These are phyloP conservation scores for Pezicula radicicola DNA, from an alignment of 2,329 filamentous ascomycete genomes.

Conservation along the genomic window DNA sequence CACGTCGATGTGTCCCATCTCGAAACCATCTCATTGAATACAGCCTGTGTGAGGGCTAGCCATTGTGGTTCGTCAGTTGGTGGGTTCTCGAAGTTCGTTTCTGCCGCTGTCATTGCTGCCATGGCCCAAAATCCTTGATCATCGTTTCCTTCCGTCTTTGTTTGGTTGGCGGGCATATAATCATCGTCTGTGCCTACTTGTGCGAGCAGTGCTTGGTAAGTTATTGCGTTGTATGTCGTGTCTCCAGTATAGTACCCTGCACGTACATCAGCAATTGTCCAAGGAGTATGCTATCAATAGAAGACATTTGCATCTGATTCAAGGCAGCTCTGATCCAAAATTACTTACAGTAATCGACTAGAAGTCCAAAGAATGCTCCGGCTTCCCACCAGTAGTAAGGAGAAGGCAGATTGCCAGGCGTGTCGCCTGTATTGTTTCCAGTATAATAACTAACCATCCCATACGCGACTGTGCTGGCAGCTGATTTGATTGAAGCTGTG, in stretches of 20 bases:
- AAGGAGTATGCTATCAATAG: no score
- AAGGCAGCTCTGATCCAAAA: background rate
- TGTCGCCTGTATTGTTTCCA: conserved; percentile 13
- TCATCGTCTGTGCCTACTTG: conserved; percentile 56
- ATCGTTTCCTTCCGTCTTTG: conserved; percentile 62
- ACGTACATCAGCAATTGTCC: conserved; percentile 25
- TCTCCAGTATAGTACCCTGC: conserved; percentile 61
- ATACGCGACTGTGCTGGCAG: conserved; percentile 15
- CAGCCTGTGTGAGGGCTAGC: conserved; percentile 65
- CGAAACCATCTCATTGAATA: conserved; percentile 65
- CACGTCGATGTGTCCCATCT: conserved; percentile 64
- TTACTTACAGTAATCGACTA: conserved; percentile 61
- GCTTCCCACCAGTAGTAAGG: conserved; percentile 64
- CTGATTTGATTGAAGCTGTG: conserved; percentile 20
- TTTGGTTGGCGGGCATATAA: conserved; percentile 60
- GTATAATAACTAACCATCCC: conserved; percentile 14
- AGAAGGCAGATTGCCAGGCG: conserved; percentile 9
- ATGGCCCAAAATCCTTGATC: conserved; percentile 72
- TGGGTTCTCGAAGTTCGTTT: conserved; percentile 60
- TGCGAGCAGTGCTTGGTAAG: conserved; percentile 53
- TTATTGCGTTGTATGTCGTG: conserved; percentile 55
- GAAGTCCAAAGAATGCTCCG: conserved; percentile 63
- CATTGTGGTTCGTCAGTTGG: conserved; percentile 52
- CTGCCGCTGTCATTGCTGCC: conserved; percentile 64
- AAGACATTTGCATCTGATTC: no score